Base-by-base conservation (phyloP, 768 basidiomycete species). In the Pleurotus eryngii region DNA sequence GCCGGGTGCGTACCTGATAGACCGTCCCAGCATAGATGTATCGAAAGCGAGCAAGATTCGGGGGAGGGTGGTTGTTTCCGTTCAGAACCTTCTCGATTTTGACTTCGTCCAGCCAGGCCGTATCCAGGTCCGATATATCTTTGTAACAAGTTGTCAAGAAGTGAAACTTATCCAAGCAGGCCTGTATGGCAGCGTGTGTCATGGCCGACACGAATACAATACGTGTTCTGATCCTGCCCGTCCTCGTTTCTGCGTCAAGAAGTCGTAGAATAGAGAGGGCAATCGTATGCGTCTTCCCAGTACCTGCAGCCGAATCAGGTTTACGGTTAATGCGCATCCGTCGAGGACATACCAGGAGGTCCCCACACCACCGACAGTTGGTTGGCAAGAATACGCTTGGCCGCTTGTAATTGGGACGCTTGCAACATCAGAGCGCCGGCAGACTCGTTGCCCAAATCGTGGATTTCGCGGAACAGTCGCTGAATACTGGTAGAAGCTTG, bases 141-240 rank as follows among this genome's bases (percentile, higher is more conserved):
- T 66, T 68, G 56, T 78, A 76, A 30, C 70, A 68, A 8, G 66
- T 63, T 20, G 74, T 71, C 11, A 82, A 65, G 35, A 67, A 62
- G 1, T 59, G 49, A n/a, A 81, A 62, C 60, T 81, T 80, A 49
- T 65, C 71, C 40, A 75, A 63, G 46, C 76, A 77, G 1, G 81
- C 81, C 46, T 79, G 75, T 48, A 82, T 81, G 2, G 81, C 80
- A 3, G 80, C 79, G 60, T 82, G 78, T 0, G 81, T 81, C 68
- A 81, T 74, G 2, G 80, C 81, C 1, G 80, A 80, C 39, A 82
- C 67, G 57, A 81, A 80, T 2, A 81, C 65, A 40, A 79, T 70
- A 55, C 72, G 75, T 4, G 66, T 67, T 42, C 63, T 61, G 12
- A 57, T 66, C 15, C 68, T 67, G 30, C 65, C 67, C 9, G 67